Conservation (phyloP, 805 yeast genomes). For the Wickerhamiella brachini region DNA sequence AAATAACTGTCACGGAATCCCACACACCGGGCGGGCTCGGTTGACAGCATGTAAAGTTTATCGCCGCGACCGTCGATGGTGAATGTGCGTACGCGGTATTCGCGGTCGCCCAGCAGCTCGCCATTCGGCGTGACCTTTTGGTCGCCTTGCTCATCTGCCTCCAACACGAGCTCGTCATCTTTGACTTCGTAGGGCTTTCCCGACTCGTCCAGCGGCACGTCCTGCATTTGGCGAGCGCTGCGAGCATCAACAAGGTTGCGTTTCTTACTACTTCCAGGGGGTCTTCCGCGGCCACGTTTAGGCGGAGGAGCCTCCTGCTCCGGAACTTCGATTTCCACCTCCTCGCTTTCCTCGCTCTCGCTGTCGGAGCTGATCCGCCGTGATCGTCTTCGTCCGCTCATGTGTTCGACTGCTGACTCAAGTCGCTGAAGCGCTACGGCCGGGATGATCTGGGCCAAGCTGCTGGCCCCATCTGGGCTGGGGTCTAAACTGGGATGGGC, state of each 20-base stretch:
- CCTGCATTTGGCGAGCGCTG: constrained; percentile 13
- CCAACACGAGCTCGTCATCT: constrained; percentile 67
- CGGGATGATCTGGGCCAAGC: no score
- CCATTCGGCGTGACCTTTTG: constrained; percentile 59
- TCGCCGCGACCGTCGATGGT: constrained; percentile 44
- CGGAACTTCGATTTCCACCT: not conserved
- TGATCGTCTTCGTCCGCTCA: not conserved
- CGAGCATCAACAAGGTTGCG: constrained; percentile 8
- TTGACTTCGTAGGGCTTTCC: constrained; percentile 52
- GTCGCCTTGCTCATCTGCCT: constrained; percentile 68
- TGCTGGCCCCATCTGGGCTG: no score
- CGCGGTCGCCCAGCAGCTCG: constrained; percentile 53
- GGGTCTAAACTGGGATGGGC: no score
- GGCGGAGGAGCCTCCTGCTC: constrained; percentile 9
- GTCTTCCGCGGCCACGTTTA: constrained; percentile 17
- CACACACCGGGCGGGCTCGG: constrained; percentile 91
- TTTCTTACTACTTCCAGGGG: constrained; percentile 17
- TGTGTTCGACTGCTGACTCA: not conserved
- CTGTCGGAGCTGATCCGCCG: not conserved
- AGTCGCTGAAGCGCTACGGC: no score
- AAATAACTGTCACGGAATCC: constrained; percentile 88
- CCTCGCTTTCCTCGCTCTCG: constrained; percentile 3
- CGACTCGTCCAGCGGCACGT: constrained; percentile 42
- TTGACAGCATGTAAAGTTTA: constrained; percentile 72
- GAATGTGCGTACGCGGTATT: constrained; percentile 42